Percentiles rank a stretch among this genome's conserved stretches.
Evolutionary conservation across 306 rosid species (phyloP).

Genomic region (Pyrus bretschneideri): DNA sequence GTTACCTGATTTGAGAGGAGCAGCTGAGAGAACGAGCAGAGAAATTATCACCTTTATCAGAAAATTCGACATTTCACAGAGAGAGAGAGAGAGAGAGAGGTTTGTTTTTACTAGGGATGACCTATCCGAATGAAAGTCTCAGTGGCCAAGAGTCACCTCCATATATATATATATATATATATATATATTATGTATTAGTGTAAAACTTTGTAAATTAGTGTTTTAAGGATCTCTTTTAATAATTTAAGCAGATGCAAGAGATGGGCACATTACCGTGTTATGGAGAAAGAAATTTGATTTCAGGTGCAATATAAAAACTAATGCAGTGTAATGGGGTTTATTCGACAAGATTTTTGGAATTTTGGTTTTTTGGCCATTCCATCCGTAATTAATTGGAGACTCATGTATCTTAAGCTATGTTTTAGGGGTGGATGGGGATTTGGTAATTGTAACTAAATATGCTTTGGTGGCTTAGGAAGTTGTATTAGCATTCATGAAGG

Average conservation of each 20-base stretch:
- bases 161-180: neutral
- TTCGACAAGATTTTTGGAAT: too few species aligned
- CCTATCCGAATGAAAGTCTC: neutral
- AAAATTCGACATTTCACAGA: slow-evolving; percentile 33
- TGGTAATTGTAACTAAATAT: too few species aligned
- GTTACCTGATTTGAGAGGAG: slow-evolving; percentile 51
- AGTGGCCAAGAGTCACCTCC: neutral
- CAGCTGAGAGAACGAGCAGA: slow-evolving; percentile 40
- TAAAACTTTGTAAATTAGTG: neutral
- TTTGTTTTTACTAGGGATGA: neutral
- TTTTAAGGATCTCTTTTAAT: neutral
- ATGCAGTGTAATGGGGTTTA: too few species aligned
- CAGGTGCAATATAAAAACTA: too few species aligned
- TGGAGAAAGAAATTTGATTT: too few species aligned
- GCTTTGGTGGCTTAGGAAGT: too few species aligned
- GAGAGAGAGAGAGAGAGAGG: slow-evolving; percentile 22
- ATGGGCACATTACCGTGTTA: too few species aligned
- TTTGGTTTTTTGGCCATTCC: too few species aligned
- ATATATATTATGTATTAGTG: too few species aligned
- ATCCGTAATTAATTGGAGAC: too few species aligned
- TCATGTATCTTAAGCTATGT: too few species aligned
- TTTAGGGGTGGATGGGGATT: neutral
- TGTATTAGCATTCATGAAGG: too few species aligned
- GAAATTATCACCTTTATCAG: slow-evolving; percentile 26
- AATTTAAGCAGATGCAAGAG: neutral